Evolutionary conservation across 768 basidiomycete genomes (phyloP), one percentile per base, ranked within the genome.

Genomic region (Lyophyllum semitale): DNA sequence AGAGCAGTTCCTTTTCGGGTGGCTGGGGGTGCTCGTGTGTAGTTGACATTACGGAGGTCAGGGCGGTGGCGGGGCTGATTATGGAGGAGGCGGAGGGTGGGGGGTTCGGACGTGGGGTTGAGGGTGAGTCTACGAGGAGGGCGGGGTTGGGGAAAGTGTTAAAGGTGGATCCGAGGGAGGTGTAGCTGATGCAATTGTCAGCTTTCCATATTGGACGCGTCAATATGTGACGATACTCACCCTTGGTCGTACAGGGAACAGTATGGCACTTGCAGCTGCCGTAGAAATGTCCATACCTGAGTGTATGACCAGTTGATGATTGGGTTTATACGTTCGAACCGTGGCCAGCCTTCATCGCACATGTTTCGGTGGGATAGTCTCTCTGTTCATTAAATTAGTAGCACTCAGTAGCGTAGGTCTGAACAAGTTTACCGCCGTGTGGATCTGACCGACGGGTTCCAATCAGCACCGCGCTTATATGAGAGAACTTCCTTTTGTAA

Each of bases 91-190:
- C 61, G 27, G 68, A 63, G 15, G 47, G 57, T 32, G 65, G 66
- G 9, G 54, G 35, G 41, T 54, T 48, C 30, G 51, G 45, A 20
- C 57, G 35, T 7, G 45, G n/a, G 17, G 62, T 41, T 2, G 66
- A 32, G 2, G 57, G 12, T 23, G 58, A 48, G 35, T 62, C 59
- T 30, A 81, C 66, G 9, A 77, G 67, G n/a, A 98, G 83, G 1
- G 91, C 87, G 2, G 96, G 95, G 64, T 98, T 98, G 0, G 87
- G 94, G 67, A 88, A 89, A 0, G 97, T 98, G 73, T 98, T 97
- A 72, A 84, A 92, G 8, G 90, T 94, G 11, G 95, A 97, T 17
- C 97, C 96, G 18, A 99, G 84, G 4, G 96, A 98, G 2, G 97
- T 99, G 71, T 96, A 99, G n/a, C 95, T 96, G 42, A 35, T 4